Evolutionary conservation across 2,329 filamentous ascomycete genomes (phyloP).

Genomic region (Venturia effusa): DNA sequence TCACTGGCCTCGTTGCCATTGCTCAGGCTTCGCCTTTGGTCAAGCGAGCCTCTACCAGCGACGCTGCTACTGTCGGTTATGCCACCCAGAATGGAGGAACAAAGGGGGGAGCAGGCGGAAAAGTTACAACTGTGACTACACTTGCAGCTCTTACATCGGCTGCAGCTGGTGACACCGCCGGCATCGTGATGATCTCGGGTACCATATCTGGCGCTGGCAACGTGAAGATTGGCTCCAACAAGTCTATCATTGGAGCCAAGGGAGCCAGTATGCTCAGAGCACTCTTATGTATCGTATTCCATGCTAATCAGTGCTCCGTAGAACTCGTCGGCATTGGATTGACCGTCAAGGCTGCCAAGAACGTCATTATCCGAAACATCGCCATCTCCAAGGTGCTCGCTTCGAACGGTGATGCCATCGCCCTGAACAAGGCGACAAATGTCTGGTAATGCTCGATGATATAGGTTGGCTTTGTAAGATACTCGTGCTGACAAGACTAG

Average conservation of each 20-base stretch:
- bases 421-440: constrained; percentile 36
- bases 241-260: constrained; percentile 41
- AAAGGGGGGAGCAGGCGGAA: constrained; percentile 28
- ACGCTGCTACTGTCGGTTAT: constrained; percentile 6
- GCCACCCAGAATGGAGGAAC: constrained; percentile 17
- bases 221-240: constrained; percentile 38
- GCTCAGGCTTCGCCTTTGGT: background rate
- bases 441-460: constrained; percentile 53
- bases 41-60: background rate
- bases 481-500: constrained; percentile 20
- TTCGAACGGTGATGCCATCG: constrained; percentile 40
- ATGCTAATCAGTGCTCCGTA: constrained; percentile 10
- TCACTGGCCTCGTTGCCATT: background rate
- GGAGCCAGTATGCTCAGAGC: constrained; percentile 23
- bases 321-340: constrained; percentile 36
- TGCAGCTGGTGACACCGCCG: constrained; percentile 31
- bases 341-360: constrained; percentile 36
- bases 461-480: constrained; percentile 35
- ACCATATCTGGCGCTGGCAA: constrained; percentile 32
- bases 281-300: background rate
- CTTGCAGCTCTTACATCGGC: constrained; percentile 32
- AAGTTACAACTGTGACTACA: constrained; percentile 24
- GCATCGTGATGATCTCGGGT: constrained; percentile 38
- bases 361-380: constrained; percentile 48
- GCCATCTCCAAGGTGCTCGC: constrained; percentile 39